Base-by-base conservation (phyloP, 2,329 filamentous ascomycete species). In the Rutstroemia sp. region DNA sequence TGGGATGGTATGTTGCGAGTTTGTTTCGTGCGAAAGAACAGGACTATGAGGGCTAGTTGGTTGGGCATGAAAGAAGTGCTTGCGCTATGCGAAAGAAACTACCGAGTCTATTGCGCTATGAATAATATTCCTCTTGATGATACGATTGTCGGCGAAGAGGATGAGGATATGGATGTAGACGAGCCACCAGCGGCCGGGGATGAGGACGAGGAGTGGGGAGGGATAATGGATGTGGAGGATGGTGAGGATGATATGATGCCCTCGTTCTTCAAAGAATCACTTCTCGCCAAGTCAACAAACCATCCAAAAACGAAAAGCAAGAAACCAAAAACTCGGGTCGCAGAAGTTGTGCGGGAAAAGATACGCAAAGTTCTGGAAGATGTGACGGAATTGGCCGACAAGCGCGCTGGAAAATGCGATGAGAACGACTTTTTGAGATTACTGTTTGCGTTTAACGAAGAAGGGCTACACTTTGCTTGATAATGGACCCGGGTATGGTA, bases 1-100 rank as follows among this genome's bases (percentile, higher is more conserved):
- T 96, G 92, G 86, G 92, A 97, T 69, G 92, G 92, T 9, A 78
- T 97, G 69, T 73, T 97, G 60, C 78, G 90, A 51, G 83, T 95
- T 42, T 84, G 85, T 59, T 96, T 96, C 65, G 85, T 88, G 52
- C 79, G 94, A 64, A 94, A 95, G 75, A 97, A 97, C 73, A 90
- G 92, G 72, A 96, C 90, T 1, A 75, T 97, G 54, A 79, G 91
- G 41, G 87, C 90, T 5, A 87, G 83, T 59, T 95, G 91, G 74
- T 76, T 95, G 52, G 87, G 88, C 16, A 91, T 87, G 14, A 86
- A 83, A 57, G 89, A 89, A 64, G 87, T 96, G 1, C 79, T 96
- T 69, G 80, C 82, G 56, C 85, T 96, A 78, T 75, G 96, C 19
- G 90, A 95, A 73, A 78, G 82, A 62, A 97, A 97, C 72, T 97